phyloP scores from a whole-genome alignment of 139 green algal genomes.

The Asterochloris erici region DNA sequence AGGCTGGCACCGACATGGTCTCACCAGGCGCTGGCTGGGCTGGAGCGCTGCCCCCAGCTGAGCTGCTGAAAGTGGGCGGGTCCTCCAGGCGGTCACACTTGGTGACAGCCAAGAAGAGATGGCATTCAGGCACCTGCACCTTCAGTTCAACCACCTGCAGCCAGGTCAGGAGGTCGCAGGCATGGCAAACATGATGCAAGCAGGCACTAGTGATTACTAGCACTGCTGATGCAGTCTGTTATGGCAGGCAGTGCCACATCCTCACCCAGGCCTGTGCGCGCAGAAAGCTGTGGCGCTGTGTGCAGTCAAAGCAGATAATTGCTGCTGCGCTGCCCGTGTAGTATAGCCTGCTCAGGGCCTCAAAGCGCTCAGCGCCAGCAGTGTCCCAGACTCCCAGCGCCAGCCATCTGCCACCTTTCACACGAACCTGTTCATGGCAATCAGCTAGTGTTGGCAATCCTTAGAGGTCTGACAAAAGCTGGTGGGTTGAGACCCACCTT shows the following conservation, averaged over 20 bases:
- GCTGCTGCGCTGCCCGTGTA: constrained; percentile 21
- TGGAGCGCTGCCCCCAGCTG: not conserved
- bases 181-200: not conserved
- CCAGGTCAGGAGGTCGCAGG: not conserved
- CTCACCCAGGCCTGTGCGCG: constrained; percentile 24
- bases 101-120: constrained; percentile 18
- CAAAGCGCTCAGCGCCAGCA: constrained; percentile 28
- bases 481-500: constrained; percentile 12
- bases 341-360: constrained; percentile 26
- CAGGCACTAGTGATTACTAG: not conserved
- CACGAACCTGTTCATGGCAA: not conserved
- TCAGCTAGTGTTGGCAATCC: not conserved
- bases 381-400: constrained; percentile 30
- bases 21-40: not conserved
- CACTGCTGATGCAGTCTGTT: not conserved
- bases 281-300: constrained; percentile 16
- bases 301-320: constrained; percentile 18
- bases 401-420: constrained; percentile 8
- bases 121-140: constrained; percentile 11
- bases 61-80: not conserved
- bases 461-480: not conserved
- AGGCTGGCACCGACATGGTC: not conserved
- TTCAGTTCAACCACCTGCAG: constrained; percentile 18
- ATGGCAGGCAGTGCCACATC: not conserved
- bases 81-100: constrained; percentile 23